These are phyloP conservation scores for Fusarium austroafricanum DNA, from an alignment of 2,329 filamentous ascomycete genomes.

Conservation along the genomic window DNA sequence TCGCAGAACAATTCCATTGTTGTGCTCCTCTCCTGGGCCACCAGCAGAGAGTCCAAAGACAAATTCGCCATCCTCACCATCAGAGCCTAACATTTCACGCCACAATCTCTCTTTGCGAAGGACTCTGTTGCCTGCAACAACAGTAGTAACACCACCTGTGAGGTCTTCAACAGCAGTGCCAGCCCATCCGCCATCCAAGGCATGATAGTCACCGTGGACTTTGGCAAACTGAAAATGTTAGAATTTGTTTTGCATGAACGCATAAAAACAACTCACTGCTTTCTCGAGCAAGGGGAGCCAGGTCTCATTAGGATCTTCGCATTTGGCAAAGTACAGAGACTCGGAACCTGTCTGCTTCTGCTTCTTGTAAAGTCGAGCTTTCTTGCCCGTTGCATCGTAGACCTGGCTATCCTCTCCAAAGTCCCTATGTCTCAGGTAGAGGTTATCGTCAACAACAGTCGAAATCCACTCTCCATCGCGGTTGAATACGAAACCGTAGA, in stretches of 20 bases:
- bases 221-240: conserved; percentile 69
- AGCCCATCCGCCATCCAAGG: conserved; percentile 75
- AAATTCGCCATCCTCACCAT: conserved; percentile 76
- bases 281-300: conserved; percentile 81
- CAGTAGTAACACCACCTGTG: conserved; percentile 67
- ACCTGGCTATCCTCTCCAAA: conserved; percentile 56
- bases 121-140: conserved; percentile 67
- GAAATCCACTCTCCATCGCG: conserved; percentile 78
- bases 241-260: rapidly evolving
- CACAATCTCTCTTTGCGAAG: conserved; percentile 77
- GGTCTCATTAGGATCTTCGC: conserved; percentile 75
- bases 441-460: conserved; percentile 77
- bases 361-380: conserved; percentile 70
- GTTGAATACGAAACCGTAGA: conserved; percentile 80
- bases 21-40: conserved; percentile 41
- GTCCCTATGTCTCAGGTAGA: conserved; percentile 47
- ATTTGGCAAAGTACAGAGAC: conserved; percentile 77
- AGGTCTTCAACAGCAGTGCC: conserved; percentile 63
- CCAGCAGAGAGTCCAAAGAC: conserved; percentile 62
- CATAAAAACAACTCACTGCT: conserved; percentile 54
- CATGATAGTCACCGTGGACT: conserved; percentile 76
- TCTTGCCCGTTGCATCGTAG: conserved; percentile 59
- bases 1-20: conserved; percentile 56
- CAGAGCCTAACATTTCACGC: conserved; percentile 73
- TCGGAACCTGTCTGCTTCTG: conserved; percentile 75